Base-by-base conservation (phyloP, 2,329 filamentous ascomycete species). In the Monosporascus sp. region DNA sequence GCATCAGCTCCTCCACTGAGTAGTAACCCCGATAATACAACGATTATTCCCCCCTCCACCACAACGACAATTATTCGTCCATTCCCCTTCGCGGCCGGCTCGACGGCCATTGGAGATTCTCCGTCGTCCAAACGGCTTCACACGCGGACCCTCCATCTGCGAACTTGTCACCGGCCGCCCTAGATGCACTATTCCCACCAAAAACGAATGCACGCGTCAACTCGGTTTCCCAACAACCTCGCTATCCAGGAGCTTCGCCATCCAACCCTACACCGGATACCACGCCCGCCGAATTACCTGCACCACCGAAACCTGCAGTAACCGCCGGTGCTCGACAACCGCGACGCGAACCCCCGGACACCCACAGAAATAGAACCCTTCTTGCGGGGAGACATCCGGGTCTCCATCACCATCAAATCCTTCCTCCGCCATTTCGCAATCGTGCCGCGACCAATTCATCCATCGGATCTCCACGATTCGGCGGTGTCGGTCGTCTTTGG, bases 401-500 rank as follows among this genome's bases (percentile, higher is more conserved):
- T 56, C 50, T 56, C 52, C 4, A 35, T 39, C 51, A 57, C 59
- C 46, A 63, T 38, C 55, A 54, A 49, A 55, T 59, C 48, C 60
- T 64, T 39, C 69, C 68, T 49, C 68, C 72, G 41, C 72, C 76
- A 58, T 79, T 81, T 60, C 75, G 74, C 56, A 75, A 63, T 57
- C 72, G 68, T 57, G 67, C 71, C 35, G 65, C 66, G 60, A 46
- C 62, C 39, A 56, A 63, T 27, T 53, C 57, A 7, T 52, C 60
- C 20, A 64, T 65, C 25, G 68, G 60, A 35, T 70, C 72, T 25
- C 65, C 68, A 50, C 73, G 71, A 31, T 69, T 74, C 31, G 72
- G 59, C 31, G 50, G 74, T 5, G 71, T 77, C 22, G 75, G 76
- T 46, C 78, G 79, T 37, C 77, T 83, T 58, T 83, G 81, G 81